These are phyloP conservation scores for Chionographis japonica DNA, from an alignment of 106 monocot species.

Conservation along the genomic window DNA sequence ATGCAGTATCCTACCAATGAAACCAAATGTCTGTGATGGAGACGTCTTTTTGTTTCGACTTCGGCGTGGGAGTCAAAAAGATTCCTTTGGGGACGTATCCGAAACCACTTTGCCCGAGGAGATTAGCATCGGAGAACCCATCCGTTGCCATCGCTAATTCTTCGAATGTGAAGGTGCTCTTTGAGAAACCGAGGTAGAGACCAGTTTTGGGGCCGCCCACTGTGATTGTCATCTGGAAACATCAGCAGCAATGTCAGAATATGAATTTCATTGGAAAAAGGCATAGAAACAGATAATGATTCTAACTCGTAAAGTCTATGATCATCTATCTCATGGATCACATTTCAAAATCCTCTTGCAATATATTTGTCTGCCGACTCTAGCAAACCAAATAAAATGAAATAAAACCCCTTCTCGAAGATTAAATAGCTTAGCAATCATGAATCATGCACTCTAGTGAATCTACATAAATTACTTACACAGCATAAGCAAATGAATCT, in stretches of 20 bases:
- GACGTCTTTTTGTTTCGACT: conserved; percentile 47
- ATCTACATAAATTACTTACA: too few relatives aligned
- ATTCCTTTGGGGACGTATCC: conserved; percentile 48
- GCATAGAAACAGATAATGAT: not conserved
- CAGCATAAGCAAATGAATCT: too few relatives aligned
- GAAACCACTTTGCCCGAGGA: conserved; percentile 58
- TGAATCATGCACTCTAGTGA: too few relatives aligned
- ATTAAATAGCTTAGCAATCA: too few relatives aligned
- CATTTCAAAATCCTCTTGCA: too few relatives aligned
- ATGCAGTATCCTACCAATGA: conserved; percentile 59
- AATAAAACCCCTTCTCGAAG: too few relatives aligned
- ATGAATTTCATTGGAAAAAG: too few relatives aligned
- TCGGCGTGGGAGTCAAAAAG: conserved; percentile 34
- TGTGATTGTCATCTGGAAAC: not conserved
- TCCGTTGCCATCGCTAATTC: conserved; percentile 39
- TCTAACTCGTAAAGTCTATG: not conserved
- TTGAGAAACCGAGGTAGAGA: conserved; percentile 3
- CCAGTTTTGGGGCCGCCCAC: not conserved
- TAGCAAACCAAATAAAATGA: too few relatives aligned
- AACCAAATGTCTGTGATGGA: conserved; percentile 55
- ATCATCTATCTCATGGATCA: too few relatives aligned
- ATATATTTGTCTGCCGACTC: too few relatives aligned
- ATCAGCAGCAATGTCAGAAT: too few relatives aligned
- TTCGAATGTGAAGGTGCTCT: conserved; percentile 31
- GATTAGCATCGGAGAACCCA: conserved; percentile 57